Percentiles rank a stretch among this genome's conserved stretches.
Evolutionary conservation across 176 grass and related monocot genomes (phyloP).

Genomic region (Oryza meyeriana): DNA sequence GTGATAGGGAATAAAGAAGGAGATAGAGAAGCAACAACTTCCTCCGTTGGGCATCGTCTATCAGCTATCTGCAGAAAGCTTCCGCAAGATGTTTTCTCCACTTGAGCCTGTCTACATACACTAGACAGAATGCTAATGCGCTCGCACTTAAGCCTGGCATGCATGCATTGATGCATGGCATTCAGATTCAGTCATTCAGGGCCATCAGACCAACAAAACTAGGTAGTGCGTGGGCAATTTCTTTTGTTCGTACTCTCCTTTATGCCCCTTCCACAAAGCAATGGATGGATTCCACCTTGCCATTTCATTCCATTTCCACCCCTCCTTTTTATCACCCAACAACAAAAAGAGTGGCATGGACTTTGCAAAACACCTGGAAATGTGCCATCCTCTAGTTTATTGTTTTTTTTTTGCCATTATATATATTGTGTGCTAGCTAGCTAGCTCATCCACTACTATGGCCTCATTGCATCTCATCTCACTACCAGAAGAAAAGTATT

Average conservation of each 20-base stretch:
- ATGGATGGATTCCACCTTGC: slow-evolving; percentile 30
- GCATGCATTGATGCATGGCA: not conserved
- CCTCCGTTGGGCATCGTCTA: not conserved
- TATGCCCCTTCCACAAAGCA: slow-evolving; percentile 37
- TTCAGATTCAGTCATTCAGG: not conserved
- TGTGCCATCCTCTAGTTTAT: not conserved
- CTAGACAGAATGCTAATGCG: slow-evolving; percentile 31
- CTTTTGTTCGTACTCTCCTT: slow-evolving; percentile 31
- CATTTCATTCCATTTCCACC: not conserved
- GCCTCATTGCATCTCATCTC: slow-evolving; percentile 8
- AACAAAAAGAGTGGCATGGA: slow-evolving; percentile 13
- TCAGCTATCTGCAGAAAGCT: slow-evolving; percentile 4
- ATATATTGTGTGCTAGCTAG: not conserved
- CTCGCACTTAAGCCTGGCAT: slow-evolving; percentile 25
- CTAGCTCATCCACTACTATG: slow-evolving; percentile 15
- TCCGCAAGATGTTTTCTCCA: not conserved
- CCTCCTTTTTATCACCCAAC: not conserved
- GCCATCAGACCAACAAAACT: slow-evolving; percentile 4
- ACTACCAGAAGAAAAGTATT: not conserved
- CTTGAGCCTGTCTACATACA: slow-evolving; percentile 20
- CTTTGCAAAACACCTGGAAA: slow-evolving; percentile 35
- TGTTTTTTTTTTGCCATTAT: slow-evolving; percentile 4
- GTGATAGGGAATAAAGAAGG: slow-evolving; percentile 22
- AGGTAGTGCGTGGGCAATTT: slow-evolving; percentile 31
- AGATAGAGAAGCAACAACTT: not conserved